These are phyloP conservation scores for Barnettozyma hawaiiensis DNA, from an alignment of 1,139 yeast genomes.

Conservation along the genomic window DNA sequence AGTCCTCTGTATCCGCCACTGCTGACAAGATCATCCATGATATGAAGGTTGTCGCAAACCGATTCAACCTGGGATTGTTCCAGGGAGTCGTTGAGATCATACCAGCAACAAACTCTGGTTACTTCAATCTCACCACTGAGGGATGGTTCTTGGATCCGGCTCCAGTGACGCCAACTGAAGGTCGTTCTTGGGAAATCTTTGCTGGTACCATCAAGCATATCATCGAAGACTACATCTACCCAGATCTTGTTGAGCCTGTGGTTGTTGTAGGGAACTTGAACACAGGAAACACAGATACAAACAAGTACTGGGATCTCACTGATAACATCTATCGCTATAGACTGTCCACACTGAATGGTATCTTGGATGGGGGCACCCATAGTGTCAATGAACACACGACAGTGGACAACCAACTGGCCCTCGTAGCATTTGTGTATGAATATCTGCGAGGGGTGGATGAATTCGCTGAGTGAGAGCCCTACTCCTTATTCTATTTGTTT, in stretches of 20 bases:
- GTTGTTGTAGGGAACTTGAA: constrained; percentile 45
- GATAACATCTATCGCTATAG: constrained; percentile 49
- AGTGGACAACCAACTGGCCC: constrained; percentile 43
- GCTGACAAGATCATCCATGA: constrained; percentile 36
- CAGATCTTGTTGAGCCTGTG: constrained; percentile 15
- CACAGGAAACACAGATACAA: constrained; percentile 63
- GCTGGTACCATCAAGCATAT: constrained; percentile 53
- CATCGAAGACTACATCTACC: constrained; percentile 42
- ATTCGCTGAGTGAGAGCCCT: too few relatives aligned
- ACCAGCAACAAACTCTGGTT: constrained; percentile 34
- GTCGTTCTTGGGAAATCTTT: constrained; percentile 44
- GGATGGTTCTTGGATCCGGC: constrained; percentile 49
- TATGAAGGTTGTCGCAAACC: constrained; percentile 38
- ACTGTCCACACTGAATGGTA: constrained; percentile 12
- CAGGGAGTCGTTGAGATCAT: constrained; percentile 30
- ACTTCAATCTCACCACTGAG: constrained; percentile 33
- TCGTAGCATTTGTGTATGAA: constrained; percentile 48
- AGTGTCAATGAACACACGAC: constrained; percentile 48
- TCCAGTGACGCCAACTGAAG: constrained; percentile 48
- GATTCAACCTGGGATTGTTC: constrained; percentile 43
- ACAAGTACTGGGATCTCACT: constrained; percentile 53
- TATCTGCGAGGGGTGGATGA: constrained; percentile 28
- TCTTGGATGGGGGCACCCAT: constrained; percentile 30
- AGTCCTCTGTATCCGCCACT: constrained; percentile 39
- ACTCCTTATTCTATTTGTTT: too few relatives aligned